Evolutionary conservation across 163 green algal genomes (phyloP), one percentile per base, ranked within the genome.

Genomic region (Smithsoniella earleae): DNA sequence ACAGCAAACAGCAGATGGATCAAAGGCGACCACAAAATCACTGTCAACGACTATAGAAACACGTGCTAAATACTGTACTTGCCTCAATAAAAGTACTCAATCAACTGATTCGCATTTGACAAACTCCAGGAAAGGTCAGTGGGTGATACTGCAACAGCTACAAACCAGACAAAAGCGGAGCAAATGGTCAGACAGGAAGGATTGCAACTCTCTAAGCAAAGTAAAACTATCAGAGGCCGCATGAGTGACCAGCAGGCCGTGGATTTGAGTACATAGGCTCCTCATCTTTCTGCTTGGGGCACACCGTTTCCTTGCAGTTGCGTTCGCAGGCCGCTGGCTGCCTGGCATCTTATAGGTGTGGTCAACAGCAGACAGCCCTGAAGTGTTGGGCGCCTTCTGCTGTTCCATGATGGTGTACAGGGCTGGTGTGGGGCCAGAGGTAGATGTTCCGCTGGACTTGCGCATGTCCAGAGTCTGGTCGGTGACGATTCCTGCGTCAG

Each of bases 371-470:
- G 58, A 33, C 6, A 69, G 58, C 16, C 58, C 58, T n/a, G 38
- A 30, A 4, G 58, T 36, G 27, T 30, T 33, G 1, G 20, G 27
- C n/a, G 58, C 58, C 27, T 30, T 69, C 34, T 69, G 16, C 58
- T 69, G 58, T 33, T 69, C 58, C 58, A 69, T 30, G 3, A 40
- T 33, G 10, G 58, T 69, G 25, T 69, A 69, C 31, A 69, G 25
- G 8, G 58, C 25, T 13, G 58, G n/a, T 69, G 58, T 36, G 31
- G 58, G 58, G 38, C 25, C 58, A 69, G 58, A 30, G 38, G 25
- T 69, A 18, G 58, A 69, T 13, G 58, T 38, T 37, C 58, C 58
- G 25, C 58, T 36, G 27, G 58, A 33, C 43, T 69, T 69, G 58
- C 58, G 58, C 58, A 69, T 69, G 18, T 69, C 58, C 16, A 69